Base-by-base conservation (phyloP, 176 grass and related monocot genomes). In the Thalia dealbata region DNA sequence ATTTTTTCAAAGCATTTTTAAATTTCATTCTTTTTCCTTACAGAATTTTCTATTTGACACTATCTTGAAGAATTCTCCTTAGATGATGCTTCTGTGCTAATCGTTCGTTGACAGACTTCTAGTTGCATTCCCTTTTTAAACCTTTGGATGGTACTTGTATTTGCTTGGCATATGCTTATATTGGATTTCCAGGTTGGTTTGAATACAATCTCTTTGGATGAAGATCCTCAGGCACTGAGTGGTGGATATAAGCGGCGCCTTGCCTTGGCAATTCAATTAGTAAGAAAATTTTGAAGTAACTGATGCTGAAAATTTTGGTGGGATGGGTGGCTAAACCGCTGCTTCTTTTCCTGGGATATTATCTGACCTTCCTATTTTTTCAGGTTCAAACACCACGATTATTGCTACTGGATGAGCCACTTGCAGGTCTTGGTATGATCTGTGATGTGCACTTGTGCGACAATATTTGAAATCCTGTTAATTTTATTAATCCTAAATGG, bases 381-480 rank as follows among this genome's bases (percentile, higher is more conserved):
- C 79, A 97, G 90, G 90, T 88, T 84, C 89, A 92, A 68, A 92
- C 77, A 65, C 93, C 93, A 52, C 85, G 90, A 84, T 67, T 97
- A 10, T 82, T 97, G 52, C 72, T 97, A 83, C 83, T 97, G 73
- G 93, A 92, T 80, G 93, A 88, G 83, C 89, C 89, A 41, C 83
- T 97, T 10, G 89, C 89, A 58, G 89, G 89, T 72, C 87, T 86
- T 62, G 93, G 87, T 92, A 88, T 76, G 70, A 79, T 12, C 30
- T 38, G 7, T 52, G 28, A 72, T 6, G 8, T 19, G 6, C n/a
- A 54, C 19, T 28, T 19, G 1, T 18, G 5, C 14, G 2, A 30
- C 10, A 54, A 72, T 46, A 10, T 22, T 44, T 11, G 38, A 45
- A 22, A 4, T 45, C 19, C 45, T 69, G 21, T 22, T 69, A 10